A percentile compares a stretch with the other conserved stretches of the same genome.
Evolutionary conservation across 2,329 filamentous ascomycete species (phyloP).

Genomic region (Graphium sp.): DNA sequence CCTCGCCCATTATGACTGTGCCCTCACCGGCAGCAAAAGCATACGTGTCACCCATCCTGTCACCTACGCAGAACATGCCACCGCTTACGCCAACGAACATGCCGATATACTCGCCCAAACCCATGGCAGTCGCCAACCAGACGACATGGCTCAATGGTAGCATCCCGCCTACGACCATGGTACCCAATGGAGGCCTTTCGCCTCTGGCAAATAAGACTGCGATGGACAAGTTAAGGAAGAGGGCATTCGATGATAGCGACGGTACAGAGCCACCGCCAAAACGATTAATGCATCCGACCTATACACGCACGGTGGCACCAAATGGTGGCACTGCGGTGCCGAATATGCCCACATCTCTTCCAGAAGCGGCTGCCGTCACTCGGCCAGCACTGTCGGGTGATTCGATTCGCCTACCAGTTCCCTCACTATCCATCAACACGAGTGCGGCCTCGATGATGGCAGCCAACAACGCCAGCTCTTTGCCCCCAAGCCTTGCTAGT

Average conservation of each 20-base stretch:
- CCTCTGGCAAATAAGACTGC: constrained; percentile 2
- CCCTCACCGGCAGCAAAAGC: constrained; percentile 1
- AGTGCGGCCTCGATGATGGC: neutral
- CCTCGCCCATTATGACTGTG: constrained; percentile 1
- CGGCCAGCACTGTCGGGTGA: neutral
- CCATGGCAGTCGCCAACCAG: neutral
- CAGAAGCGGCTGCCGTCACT: neutral
- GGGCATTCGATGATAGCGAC: constrained; percentile 2
- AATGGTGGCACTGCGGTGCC: neutral
- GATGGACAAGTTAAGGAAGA: too few species aligned
- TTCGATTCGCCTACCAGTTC: constrained; percentile 1
- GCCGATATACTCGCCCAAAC: neutral
- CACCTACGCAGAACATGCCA: constrained; percentile 1
- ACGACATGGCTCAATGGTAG: constrained; percentile 1
- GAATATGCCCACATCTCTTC: too few species aligned
- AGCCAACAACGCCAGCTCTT: neutral
- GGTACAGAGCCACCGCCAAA: constrained; percentile 3
- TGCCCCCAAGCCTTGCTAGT: too few species aligned
- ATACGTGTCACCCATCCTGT: constrained; percentile 1
- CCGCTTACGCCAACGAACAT: neutral
- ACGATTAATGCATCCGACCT: constrained; percentile 2
- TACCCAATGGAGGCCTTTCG: too few species aligned
- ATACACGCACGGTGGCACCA: too few species aligned
- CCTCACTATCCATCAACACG: constrained; percentile 4
- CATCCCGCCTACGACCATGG: too few species aligned